These are phyloP conservation scores for Globisporangium spinosum DNA, from an alignment of 352 stramenopile species.

Conservation along the genomic window DNA sequence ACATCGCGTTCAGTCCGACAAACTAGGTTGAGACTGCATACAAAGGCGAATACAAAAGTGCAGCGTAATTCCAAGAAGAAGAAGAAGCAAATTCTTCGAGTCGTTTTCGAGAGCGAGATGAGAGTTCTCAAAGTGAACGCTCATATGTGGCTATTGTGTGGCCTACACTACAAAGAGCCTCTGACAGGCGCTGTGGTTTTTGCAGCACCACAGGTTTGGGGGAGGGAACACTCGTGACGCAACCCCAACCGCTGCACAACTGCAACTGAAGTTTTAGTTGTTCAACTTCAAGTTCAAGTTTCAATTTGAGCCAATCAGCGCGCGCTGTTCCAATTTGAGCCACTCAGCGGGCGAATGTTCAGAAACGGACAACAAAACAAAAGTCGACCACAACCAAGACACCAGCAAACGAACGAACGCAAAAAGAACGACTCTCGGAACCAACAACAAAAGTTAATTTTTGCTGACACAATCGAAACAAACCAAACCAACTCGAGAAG, in stretches of 20 bases:
- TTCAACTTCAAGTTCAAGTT: constrained; percentile 10
- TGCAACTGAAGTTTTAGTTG: constrained; percentile 6
- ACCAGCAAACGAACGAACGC: not conserved
- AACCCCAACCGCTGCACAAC: constrained; percentile 10
- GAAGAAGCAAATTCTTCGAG: not conserved
- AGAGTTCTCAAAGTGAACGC: not conserved
- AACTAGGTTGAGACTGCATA: too few species aligned
- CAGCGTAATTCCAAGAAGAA: not conserved
- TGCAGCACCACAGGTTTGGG: not conserved
- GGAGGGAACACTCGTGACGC: constrained; percentile 1
- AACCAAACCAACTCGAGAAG: too few species aligned
- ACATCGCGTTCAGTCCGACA: not conserved
- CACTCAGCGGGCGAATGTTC: not conserved
- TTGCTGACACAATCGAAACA: not conserved
- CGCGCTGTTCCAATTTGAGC: too few species aligned
- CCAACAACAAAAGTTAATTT: not conserved
- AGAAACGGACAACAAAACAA: not conserved
- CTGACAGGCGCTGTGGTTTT: not conserved
- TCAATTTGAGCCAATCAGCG: not conserved
- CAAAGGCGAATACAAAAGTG: too few species aligned
- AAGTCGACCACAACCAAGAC: not conserved
- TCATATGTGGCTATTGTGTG: not conserved
- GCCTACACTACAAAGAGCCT: too few species aligned
- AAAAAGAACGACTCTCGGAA: not conserved
- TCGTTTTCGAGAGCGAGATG: not conserved